Evolutionary conservation across 768 basidiomycete species (phyloP), one percentile per base, ranked within the genome.

Genomic region (Panaeolus cyanescens): DNA sequence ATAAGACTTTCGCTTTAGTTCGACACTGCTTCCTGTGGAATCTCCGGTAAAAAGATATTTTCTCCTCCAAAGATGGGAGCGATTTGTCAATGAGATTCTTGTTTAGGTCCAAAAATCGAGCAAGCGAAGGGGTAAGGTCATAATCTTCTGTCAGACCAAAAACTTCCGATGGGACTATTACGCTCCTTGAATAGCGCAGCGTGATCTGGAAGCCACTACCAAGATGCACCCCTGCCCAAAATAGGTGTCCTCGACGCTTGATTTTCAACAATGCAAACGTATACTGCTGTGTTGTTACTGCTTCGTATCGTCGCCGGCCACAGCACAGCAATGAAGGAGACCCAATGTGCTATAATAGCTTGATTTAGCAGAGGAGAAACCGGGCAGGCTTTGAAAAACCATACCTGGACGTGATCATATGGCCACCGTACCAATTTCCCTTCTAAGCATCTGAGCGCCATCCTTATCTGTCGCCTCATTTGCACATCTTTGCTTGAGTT

Each of bases 141-240:
- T 83, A 88, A 65, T 88, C 86, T 64, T 87, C 85, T 64, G 80
- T 82, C 36, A 92, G 75, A 0, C 91, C 90, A 60, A 91, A 85
- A 22, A 78, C 71, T 9, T 78, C 77, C 17, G 83, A 85, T 30
- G 82, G 72, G 3, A 85, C 73, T 25, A 67, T 67, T 45, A 91
- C 77, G 28, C 75, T 68, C 65, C 81, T 83, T 4, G 81, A 73
- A 67, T 91, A 93, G 10, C 73, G 73, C 37, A 93, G 74, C 55
- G 81, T 74, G 55, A 91, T 76, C 30, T 82, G 73, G 67, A 93
- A 92, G 10, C 92, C 91, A 65, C 87, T 90, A 5, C 87, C 90
- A 5, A 90, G 72, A 45, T 87, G 77, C 9, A 86, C 30, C 22
- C 80, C 81, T 45, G 81, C 72, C 85, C 84, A 86, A 10, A 68